Percentiles rank a stretch among this genome's conserved stretches.
Conservation (phyloP, 176 grass and related monocot genomes). For the Bromus sterilis region DNA sequence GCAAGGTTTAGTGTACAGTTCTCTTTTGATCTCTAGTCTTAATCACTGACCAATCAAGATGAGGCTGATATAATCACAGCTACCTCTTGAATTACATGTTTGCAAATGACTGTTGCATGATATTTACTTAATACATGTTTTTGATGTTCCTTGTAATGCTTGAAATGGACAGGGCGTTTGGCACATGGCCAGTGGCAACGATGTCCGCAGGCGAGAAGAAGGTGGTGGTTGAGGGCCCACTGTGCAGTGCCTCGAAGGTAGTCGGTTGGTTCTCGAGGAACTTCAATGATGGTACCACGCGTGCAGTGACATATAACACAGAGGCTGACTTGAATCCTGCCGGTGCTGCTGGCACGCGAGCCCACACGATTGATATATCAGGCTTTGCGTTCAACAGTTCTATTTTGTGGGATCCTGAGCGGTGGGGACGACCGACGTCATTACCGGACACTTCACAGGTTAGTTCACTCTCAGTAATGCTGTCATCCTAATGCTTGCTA, state of each 20-base stretch:
- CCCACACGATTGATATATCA: constrained; percentile 45
- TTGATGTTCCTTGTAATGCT: background rate
- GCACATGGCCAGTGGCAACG: constrained; percentile 85
- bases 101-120: background rate
- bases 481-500: background rate
- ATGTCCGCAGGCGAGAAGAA: constrained; percentile 51
- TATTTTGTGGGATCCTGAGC: constrained; percentile 84
- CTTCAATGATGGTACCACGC: constrained; percentile 31
- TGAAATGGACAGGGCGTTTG: constrained; percentile 63
- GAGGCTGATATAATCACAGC: background rate
- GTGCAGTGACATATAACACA: constrained; percentile 48
- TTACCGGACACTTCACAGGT: constrained; percentile 91
- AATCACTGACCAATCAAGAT: background rate
- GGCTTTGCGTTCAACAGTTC: constrained; percentile 89
- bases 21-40: background rate
- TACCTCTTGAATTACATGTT: background rate
- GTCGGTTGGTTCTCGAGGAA: constrained; percentile 81
- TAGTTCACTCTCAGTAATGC: background rate
- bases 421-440: constrained; percentile 70
- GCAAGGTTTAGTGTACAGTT: background rate
- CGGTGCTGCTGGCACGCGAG: constrained; percentile 29
- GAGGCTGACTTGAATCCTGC: constrained; percentile 30
- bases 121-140: background rate
- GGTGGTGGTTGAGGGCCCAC: constrained; percentile 69
- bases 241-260: constrained; percentile 72